phyloP scores from a whole-genome alignment of 768 basidiomycete genomes.

The Polyporus arcularius region DNA sequence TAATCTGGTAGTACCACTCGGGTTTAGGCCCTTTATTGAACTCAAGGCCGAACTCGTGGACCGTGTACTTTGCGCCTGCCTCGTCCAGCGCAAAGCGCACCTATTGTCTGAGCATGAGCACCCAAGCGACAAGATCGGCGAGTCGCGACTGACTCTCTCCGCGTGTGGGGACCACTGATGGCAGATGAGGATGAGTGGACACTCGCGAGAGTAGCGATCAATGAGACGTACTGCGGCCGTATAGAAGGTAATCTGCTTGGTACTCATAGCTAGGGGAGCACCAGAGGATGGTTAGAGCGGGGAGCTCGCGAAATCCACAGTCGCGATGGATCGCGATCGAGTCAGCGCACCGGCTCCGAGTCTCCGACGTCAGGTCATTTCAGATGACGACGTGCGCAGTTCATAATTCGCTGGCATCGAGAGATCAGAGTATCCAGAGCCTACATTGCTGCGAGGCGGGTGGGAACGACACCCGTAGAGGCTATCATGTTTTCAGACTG shows the following conservation, averaged over 20 bases:
- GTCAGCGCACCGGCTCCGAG: too few species aligned
- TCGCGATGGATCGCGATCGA: background rate
- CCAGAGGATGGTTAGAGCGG: too few species aligned
- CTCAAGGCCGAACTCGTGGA: constrained; percentile 56
- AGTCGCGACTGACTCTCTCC: constrained; percentile 42
- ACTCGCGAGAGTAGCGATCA: too few species aligned
- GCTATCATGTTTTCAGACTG: too few species aligned
- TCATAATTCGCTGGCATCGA: too few species aligned
- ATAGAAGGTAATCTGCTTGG: constrained; percentile 16
- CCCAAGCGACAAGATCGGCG: background rate
- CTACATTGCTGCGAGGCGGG: too few species aligned
- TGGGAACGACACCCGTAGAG: too few species aligned
- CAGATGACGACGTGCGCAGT: too few species aligned
- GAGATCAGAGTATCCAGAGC: too few species aligned
- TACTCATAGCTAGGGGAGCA: background rate
- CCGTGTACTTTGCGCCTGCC: constrained; percentile 47
- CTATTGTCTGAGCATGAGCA: constrained; percentile 29
- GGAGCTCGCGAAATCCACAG: too few species aligned
- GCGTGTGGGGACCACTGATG: constrained; percentile 57
- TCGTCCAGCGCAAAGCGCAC: constrained; percentile 67
- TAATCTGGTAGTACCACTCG: constrained; percentile 67
- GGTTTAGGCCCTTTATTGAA: constrained; percentile 67
- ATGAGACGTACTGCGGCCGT: constrained; percentile 11
- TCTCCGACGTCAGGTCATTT: too few species aligned
- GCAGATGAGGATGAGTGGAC: background rate